Evolutionary conservation across 2,329 filamentous ascomycete genomes (phyloP), one percentile per base, ranked within the genome.

Genomic region (Venturiaceae sp.): DNA sequence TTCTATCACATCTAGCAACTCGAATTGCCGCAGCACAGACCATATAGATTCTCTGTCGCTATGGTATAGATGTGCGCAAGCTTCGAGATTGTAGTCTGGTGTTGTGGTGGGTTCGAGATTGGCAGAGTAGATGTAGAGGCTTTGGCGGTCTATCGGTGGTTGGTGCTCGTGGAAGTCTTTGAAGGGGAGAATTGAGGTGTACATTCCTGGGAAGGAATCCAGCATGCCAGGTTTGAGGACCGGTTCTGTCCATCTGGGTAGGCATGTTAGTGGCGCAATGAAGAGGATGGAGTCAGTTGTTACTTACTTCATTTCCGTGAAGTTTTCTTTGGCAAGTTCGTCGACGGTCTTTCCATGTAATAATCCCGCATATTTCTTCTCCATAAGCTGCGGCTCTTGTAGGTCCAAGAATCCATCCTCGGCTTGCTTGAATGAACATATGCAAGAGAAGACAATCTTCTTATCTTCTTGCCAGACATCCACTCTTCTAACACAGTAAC

Each of bases 31-130:
- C 11, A 56, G 9, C 11, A 56, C 19, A n/a, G 32, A 13, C 13
- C 16, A 56, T 28, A 56, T 44, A 33, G 30, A 52, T 26, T 56
- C 53, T 7, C 53, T 28, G 26, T 56, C 53, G 34, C 14, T 23
- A 33, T 56, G 53, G 34, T 46, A 56, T 9, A 56, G 53, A 44
- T 56, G 53, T n/a, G 53, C 53, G 53, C 32, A 37, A 7, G 53
- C 53, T 9, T 56, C 53, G 7, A 56, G 53, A 26, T 56, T 56
- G n/a, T 14, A 28, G 34, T 56, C 53, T 44, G 53, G 34, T 11
- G 16, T 32, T 9, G 30, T 33, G n/a, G 30, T 13, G 8, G 28
- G 8, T 9, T 56, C 53, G 8, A n/a, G 16, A n/a, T 52, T 11
- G 13, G 53, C 34, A 16, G 8, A 8, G 53, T 36, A 56, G 53